phyloP scores from a whole-genome alignment of 129 eudicot genomes.

The Flaveria bidentis region DNA sequence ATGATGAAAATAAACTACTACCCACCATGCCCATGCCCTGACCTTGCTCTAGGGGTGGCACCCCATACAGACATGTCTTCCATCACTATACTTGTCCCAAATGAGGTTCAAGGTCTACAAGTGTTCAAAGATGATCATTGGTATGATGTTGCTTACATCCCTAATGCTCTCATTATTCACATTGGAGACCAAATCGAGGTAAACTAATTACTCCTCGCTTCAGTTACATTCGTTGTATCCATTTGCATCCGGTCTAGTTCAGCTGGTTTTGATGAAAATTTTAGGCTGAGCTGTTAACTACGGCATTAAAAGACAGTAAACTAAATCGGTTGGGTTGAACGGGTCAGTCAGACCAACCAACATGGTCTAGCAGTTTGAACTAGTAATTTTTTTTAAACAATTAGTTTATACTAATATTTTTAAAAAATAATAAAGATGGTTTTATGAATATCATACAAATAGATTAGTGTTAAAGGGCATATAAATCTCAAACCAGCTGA shows the following conservation, averaged over 20 bases:
- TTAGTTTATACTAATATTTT: neutral
- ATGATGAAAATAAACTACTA: conserved; percentile 75
- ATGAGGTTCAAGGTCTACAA: conserved; percentile 87
- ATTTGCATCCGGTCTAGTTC: neutral
- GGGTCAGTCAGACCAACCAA: too few relatives aligned
- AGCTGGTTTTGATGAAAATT: neutral
- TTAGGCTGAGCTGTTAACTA: neutral
- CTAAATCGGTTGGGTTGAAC: too few relatives aligned
- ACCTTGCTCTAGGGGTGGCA: conserved; percentile 79
- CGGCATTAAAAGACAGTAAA: neutral
- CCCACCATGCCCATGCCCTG: conserved; percentile 95
- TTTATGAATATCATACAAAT: neutral
- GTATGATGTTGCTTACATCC: conserved; percentile 88
- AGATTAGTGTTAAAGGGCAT: neutral
- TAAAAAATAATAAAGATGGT: neutral
- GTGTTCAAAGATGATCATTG: conserved; percentile 61
- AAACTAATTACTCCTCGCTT: neutral
- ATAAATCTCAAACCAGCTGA: too few relatives aligned
- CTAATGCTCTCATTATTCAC: conserved; percentile 80
- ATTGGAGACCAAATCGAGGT: conserved; percentile 94
- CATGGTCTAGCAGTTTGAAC: too few relatives aligned
- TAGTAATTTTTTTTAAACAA: too few relatives aligned
- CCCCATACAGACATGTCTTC: conserved; percentile 71
- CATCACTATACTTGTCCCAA: conserved; percentile 78
- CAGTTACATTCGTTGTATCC: neutral